Base-by-base conservation (phyloP, 805 yeast species). In the Cyberlindnera americana region DNA sequence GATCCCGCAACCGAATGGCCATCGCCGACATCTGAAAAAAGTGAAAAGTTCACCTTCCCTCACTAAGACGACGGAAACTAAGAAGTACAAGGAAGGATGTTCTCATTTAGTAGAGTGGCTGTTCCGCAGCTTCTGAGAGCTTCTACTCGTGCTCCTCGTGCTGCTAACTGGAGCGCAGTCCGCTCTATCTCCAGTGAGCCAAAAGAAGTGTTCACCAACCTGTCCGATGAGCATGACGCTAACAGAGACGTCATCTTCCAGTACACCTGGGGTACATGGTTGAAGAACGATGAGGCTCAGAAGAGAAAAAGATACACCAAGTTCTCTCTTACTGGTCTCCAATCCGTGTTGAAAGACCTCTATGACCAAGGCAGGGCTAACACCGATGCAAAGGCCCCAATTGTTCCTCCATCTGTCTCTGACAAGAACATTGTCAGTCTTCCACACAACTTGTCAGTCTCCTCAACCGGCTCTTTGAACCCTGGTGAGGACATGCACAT, bases 251-350 rank as follows among this genome's bases (percentile, higher is more conserved):
- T 77, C 30, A 86, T 93, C 56, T 91, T 87, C 69, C 78, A 83
- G 52, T 91, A 89, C 59, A 71, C 93, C 3, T 91, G 98, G 95
- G 99, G 99, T 34, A 75, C 95, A 6, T 91, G 98, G 98, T 66
- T 90, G 53, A 77, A 72, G 47, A 77, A 91, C 57, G 96, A 93
- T 59, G 73, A 70, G 40, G 63, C 62, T 23, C 90, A 93, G 59
- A 83, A 86, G 55, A 77, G 72, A 13, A 78, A 77, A 50, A 78
- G 99, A 63, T 75, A 74, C 41, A 91, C 97, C 16, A 73, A 71
- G 47, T 91, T 91, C 62, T 82, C 93, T 3, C 71, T 93, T 37
- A 81, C 79, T 56, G 98, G 96, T 4, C 66, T 86, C 37, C 73
- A 77, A 40, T 66, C 66, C 19, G 63, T 79, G n/a, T 40, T 81